Conservation (phyloP, 257 asterid genomes). For the Avicennia marina region DNA sequence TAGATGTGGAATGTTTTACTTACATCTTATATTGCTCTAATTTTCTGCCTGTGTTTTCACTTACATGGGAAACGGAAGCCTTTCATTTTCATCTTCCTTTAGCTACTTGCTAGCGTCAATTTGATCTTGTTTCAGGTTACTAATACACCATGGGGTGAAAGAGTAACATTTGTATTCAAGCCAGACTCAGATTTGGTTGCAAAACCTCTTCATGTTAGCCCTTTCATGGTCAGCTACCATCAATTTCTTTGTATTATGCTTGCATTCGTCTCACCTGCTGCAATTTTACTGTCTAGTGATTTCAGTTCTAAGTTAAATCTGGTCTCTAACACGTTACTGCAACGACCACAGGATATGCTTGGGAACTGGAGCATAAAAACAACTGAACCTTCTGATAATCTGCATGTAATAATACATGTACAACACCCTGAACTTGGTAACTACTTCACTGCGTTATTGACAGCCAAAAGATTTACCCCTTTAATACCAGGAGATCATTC, state of each 20-base stretch:
- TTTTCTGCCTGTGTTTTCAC: too few species aligned
- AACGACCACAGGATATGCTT: conserved; percentile 67
- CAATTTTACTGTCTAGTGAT: not conserved
- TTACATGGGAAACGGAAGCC: too few species aligned
- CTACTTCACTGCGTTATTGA: conserved; percentile 87
- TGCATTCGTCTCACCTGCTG: not conserved
- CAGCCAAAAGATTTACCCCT: conserved; percentile 59
- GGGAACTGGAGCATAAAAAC: conserved; percentile 79
- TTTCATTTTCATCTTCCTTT: too few species aligned
- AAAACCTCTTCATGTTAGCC: conserved; percentile 97
- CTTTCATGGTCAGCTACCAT: conserved; percentile 68
- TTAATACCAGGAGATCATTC: conserved; percentile 39
- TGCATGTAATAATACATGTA: conserved; percentile 61
- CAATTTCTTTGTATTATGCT: conserved; percentile 3
- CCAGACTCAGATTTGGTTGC: conserved; percentile 85
- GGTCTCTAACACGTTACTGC: not conserved
- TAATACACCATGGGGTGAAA: conserved; percentile 98
- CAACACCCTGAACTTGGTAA: conserved; percentile 86
- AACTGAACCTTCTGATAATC: conserved; percentile 60
- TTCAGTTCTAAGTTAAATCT: not conserved
- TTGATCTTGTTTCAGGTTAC: conserved; percentile 64
- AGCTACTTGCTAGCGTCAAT: too few species aligned
- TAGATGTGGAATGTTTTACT: not conserved
- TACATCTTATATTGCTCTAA: too few species aligned
- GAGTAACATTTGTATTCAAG: conserved; percentile 72